A percentile compares a stretch with the other conserved stretches of the same genome.
Conservation (phyloP, 352 stramenopile genomes). For the Phytophthora pinifolia region DNA sequence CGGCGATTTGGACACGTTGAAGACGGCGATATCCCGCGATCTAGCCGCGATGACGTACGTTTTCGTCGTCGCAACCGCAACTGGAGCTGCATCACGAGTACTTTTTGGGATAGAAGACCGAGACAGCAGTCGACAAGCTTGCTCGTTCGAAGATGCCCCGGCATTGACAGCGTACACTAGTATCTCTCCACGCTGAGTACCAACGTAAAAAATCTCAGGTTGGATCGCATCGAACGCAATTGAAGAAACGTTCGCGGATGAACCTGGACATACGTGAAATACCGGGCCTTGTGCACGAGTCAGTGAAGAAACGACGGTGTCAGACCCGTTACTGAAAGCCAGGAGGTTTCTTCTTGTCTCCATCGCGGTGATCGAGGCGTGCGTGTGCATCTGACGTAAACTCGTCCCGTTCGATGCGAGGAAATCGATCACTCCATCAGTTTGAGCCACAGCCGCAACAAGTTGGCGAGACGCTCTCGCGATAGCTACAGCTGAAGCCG, state of each 20-base stretch:
- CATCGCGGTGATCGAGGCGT: constrained; percentile 26
- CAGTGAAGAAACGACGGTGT: constrained; percentile 34
- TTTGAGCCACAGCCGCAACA: constrained; percentile 18
- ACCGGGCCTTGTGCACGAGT: constrained; percentile 25
- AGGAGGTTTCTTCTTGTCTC: constrained; percentile 41
- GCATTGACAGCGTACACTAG: constrained; percentile 35
- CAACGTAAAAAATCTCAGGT: constrained; percentile 47
- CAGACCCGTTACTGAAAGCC: constrained; percentile 41
- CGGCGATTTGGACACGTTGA: constrained; percentile 25
- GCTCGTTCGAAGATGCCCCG: constrained; percentile 1
- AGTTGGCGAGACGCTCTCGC: constrained; percentile 21
- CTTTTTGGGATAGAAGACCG: constrained; percentile 5
- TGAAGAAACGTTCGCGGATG: constrained; percentile 31
- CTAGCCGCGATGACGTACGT: constrained; percentile 25
- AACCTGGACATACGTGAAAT: constrained; percentile 44
- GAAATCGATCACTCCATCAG: constrained; percentile 26
- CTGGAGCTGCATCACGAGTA: neutral
- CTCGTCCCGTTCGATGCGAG: constrained; percentile 48
- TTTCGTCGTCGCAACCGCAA: constrained; percentile 14
- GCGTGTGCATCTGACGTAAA: constrained; percentile 37
- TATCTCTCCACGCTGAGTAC: constrained; percentile 46
- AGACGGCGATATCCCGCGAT: constrained; percentile 16
- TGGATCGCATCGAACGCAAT: constrained; percentile 48
- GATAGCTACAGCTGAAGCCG: constrained; percentile 11
- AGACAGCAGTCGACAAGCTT: constrained; percentile 19